A percentile compares a stretch with the other conserved stretches of the same genome.
Conservation (phyloP, 2,329 filamentous ascomycete species). For the Phaeosphaeriaceae sp. region DNA sequence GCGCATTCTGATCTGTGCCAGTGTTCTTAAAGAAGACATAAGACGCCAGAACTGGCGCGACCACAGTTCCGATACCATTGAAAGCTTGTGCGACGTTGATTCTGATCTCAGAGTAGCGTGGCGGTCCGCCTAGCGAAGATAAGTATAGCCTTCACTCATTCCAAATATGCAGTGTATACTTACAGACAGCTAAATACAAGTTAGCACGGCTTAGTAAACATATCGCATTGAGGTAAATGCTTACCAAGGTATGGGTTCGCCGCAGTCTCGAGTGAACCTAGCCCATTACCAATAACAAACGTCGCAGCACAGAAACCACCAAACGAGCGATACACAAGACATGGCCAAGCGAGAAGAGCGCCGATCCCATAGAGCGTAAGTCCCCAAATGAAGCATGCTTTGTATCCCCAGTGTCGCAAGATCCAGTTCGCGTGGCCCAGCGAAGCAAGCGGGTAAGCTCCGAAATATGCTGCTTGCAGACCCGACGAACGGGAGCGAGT, state of each 20-base stretch:
- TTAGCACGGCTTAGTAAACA: not conserved
- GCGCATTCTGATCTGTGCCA: constrained; percentile 55
- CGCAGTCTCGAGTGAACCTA: constrained; percentile 65
- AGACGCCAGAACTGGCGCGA: constrained; percentile 65
- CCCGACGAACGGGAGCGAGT: constrained; percentile 54
- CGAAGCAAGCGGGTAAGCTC: constrained; percentile 58
- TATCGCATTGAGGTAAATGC: not conserved
- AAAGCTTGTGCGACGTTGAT: constrained; percentile 67
- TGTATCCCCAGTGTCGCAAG: constrained; percentile 58
- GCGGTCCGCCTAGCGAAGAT: constrained; percentile 53
- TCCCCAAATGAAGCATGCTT: constrained; percentile 58
- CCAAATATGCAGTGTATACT: not conserved
- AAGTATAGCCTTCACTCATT: not conserved
- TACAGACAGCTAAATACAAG: constrained; percentile 53
- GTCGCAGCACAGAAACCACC: constrained; percentile 67
- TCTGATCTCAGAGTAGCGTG: constrained; percentile 64
- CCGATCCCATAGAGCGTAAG: constrained; percentile 63
- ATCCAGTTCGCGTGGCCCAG: constrained; percentile 58
- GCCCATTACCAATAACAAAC: constrained; percentile 61
- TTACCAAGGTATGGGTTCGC: constrained; percentile 56
- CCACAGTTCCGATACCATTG: constrained; percentile 65
- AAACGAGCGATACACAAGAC: constrained; percentile 62
- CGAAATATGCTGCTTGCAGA: constrained; percentile 59
- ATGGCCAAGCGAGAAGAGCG: constrained; percentile 66
- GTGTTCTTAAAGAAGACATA: constrained; percentile 68